Base-by-base conservation (phyloP, 2,329 filamentous ascomycete species). In the Geoglossum cookeanum region DNA sequence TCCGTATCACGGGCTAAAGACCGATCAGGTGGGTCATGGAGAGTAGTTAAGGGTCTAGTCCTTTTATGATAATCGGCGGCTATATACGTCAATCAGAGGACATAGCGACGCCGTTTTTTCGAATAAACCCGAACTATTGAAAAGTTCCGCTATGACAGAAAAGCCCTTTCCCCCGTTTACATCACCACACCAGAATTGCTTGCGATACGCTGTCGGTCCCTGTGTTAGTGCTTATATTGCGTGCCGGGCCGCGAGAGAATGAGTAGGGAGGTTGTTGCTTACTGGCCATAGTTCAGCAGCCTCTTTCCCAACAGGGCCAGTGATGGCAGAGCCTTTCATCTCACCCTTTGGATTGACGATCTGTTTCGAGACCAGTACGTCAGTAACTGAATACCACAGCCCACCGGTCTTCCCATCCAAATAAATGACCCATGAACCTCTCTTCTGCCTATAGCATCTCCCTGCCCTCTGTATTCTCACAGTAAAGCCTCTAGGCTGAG, bases 291-390 rank as follows among this genome's bases (percentile, higher is more conserved):
- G 82, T 80, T 98, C 92, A 74, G 92, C 92, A 73, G 92, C 92
- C 80, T 98, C 92, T 85, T 98, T 98, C 75, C 91, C 92, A 72
- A 98, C 91, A 68, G 92, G 92, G 68, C 92, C 92, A 68, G 92
- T 98, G 74, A 98, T 98, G 74, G 92, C 92, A 65, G 89, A 96
- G 72, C 92, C 92, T 86, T 98, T 98, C 92, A 98, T 98, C 80
- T 98, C 92, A 78, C 92, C 92, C 87, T 98, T 98, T 76, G 91
- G 89, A 82, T 98, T 98, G 81, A 98, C 92, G 71, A 98, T 98
- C 87, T 92, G 70, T 57, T 56, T 42, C 55, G 58, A 44, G 22
- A 29, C 17, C 0, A 1, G 15, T 17, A 37, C 27, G 67, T 78
- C 65, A 77, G 73, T 65, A 59, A 29, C 37, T 11, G 35, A 7